These are phyloP conservation scores for Rhazya stricta DNA, from an alignment of 257 asterid genomes.

Conservation along the genomic window DNA sequence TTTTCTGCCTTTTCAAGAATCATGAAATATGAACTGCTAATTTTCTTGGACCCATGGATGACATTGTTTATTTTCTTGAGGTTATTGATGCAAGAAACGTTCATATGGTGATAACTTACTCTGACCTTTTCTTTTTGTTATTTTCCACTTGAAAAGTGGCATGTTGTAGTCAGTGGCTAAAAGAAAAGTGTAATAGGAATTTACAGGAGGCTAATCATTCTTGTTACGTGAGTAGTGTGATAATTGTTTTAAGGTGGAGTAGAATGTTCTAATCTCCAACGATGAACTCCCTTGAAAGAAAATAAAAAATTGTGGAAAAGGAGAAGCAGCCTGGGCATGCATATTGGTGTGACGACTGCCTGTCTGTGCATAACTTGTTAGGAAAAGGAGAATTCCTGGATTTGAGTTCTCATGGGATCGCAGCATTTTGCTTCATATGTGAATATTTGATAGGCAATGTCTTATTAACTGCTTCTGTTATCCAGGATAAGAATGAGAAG, in stretches of 20 bases:
- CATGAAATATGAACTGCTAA: not conserved
- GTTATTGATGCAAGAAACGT: not conserved
- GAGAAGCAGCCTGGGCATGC: not conserved
- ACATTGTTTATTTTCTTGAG: not conserved
- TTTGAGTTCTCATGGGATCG: not conserved
- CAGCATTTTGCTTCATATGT: not conserved
- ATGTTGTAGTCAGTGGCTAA: not conserved
- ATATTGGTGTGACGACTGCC: not conserved
- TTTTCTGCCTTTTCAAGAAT: not conserved
- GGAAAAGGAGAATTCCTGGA: not conserved
- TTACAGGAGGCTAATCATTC: not conserved
- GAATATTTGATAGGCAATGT: not conserved
- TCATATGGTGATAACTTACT: not conserved
- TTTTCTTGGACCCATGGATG: not conserved
- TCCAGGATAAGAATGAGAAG: conserved; percentile 41
- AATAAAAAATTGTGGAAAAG: not conserved
- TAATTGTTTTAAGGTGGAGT: not conserved
- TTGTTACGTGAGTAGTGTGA: not conserved
- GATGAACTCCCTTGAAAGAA: not conserved
- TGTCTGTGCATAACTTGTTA: not conserved
- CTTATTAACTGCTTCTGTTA: not conserved
- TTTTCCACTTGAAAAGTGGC: not conserved
- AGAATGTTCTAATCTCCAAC: not conserved
- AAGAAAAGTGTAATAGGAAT: not conserved
- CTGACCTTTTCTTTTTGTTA: not conserved